Base-by-base conservation (phyloP, 164 flowering plant genomes). In the Hamamelis virginiana region DNA sequence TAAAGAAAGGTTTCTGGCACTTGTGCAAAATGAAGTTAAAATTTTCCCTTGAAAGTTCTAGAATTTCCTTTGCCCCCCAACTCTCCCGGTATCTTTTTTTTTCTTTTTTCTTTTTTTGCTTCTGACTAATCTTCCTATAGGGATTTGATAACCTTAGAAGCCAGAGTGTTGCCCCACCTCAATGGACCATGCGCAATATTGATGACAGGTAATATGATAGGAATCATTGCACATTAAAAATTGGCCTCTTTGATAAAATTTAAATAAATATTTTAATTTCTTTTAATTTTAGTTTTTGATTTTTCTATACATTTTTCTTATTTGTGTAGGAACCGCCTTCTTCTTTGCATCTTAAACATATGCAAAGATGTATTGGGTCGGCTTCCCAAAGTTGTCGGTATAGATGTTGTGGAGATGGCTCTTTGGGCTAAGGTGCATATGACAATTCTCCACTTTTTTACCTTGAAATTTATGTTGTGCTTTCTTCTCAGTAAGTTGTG, bases 401-500 rank as follows among this genome's bases (percentile, higher is more conserved):
- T 96, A 59, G 99, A 96, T 87, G 83, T 96, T 27, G 99, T 96
- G 78, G 99, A 96, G 90, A 89, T 96, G 98, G 99, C 99, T 78
- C 93, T 96, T 74, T 96, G 99, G 99, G 99, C 98, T 52, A 96
- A 96, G 99, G 99, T 93, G 75, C 58, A 53, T 61, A 33, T 62
- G 10, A 41, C 71, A 41, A 56, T 62, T 64, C 25, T 62, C 10
- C 14, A 10, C 25, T 64, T 45, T 70, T 72, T 59, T 67, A 55
- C 57, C 25, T 48, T 55, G 10, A 3, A 10, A 21, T 52, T 62
- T 33, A 14, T 75, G 11, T 6, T n/a, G 11, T 59, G 27, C 5
- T 38, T 9, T 52, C 41, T 44, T 23, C 45, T 67, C 23, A 0
- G 10, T 52, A 21, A 9, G 10, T 33, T 33, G 6, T 33, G 41